Conservation (phyloP, 2,329 filamentous ascomycete species). For the Pseudogymnoascus pannorum region DNA sequence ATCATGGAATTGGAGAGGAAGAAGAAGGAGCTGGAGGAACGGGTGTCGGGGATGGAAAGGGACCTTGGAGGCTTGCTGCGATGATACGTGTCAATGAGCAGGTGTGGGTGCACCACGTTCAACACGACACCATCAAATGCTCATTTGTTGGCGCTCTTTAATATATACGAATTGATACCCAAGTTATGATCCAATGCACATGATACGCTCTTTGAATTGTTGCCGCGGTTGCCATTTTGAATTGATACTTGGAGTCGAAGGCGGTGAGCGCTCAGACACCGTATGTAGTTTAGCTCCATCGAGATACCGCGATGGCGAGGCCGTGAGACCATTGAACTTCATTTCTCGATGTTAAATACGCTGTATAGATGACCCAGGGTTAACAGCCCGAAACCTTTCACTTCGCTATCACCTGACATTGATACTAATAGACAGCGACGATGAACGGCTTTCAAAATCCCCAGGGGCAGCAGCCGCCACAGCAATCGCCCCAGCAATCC, state of each 20-base stretch:
- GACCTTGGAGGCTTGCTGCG: conserved; percentile 52
- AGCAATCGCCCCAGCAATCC: conserved; percentile 4
- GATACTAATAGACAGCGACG: not conserved
- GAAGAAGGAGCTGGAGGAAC: conserved; percentile 54
- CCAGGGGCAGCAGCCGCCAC: conserved; percentile 20
- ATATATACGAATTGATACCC: not conserved
- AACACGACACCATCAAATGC: not conserved
- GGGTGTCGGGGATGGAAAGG: conserved; percentile 60
- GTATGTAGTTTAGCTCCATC: not conserved
- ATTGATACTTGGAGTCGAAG: not conserved
- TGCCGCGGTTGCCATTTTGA: not conserved
- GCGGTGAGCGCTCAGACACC: not conserved
- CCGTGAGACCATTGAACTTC: not conserved
- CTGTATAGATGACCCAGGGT: not conserved
- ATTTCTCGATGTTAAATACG: not conserved
- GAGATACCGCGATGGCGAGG: not conserved
- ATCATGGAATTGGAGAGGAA: conserved; percentile 54
- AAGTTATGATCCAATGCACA: not conserved
- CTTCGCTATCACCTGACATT: not conserved
- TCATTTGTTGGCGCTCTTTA: not conserved
- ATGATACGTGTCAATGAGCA: conserved; percentile 16
- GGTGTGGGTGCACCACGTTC: not conserved
- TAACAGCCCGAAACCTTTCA: not conserved
- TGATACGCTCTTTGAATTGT: not conserved
- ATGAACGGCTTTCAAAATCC: conserved; percentile 24